phyloP scores from a whole-genome alignment of 148 eudicot genomes.

The Vaccinium macrocarpon region DNA sequence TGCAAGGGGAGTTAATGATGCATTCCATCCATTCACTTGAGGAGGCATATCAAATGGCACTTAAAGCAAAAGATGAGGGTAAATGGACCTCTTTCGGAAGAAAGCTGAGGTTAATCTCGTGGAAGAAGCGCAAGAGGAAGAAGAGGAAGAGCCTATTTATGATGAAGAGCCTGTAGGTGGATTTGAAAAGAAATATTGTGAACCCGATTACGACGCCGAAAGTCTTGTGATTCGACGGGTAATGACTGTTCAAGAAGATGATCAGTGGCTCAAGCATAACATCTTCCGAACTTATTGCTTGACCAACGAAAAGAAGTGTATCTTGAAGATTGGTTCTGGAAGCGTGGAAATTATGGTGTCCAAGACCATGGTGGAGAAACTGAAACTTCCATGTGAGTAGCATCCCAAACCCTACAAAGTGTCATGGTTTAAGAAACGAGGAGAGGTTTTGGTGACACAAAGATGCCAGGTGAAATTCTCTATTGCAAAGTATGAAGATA shows the following conservation, averaged over 20 bases:
- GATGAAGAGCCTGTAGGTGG: too few species aligned
- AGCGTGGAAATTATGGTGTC: background rate
- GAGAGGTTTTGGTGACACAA: background rate
- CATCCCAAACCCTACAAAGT: conserved; percentile 8
- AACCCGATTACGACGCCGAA: too few species aligned
- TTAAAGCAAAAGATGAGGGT: too few species aligned
- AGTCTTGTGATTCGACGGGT: background rate
- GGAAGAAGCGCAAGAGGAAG: too few species aligned
- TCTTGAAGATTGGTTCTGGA: background rate
- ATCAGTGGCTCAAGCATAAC: background rate
- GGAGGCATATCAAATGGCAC: too few species aligned
- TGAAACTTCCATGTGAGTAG: background rate
- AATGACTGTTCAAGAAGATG: background rate
- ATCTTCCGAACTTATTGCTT: background rate
- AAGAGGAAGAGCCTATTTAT: too few species aligned
- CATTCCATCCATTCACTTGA: too few species aligned
- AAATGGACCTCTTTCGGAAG: too few species aligned
- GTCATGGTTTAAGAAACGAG: conserved; percentile 10
- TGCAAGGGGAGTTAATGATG: too few species aligned
- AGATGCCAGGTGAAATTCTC: background rate
- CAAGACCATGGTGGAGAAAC: background rate
- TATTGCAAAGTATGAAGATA: background rate
- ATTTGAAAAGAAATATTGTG: too few species aligned
- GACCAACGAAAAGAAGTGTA: background rate
- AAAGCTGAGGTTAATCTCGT: too few species aligned